Base-by-base conservation (phyloP, 345 rosid species). In the Rhodomyrtus tomentosa region DNA sequence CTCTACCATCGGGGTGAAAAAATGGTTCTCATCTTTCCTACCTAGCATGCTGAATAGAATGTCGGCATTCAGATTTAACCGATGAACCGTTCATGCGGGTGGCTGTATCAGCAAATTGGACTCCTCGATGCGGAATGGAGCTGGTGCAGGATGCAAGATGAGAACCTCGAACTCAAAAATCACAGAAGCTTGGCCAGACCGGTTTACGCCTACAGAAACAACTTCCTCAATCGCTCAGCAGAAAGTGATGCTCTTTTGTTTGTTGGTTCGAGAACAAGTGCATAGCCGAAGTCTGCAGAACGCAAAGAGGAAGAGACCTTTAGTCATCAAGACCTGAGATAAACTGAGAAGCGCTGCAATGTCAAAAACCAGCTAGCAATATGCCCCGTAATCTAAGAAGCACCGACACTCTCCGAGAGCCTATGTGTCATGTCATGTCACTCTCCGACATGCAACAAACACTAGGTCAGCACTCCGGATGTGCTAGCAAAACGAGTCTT, bases 181-280 rank as follows among this genome's bases (percentile, higher is more conserved):
- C 68, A 49, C 50, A 54, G 56, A 82, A 68, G 42, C 76, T 68
- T 5, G 6, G 72, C 27, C 24, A 21, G 36, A 72, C 48, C 50
- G 50, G 50, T 50, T 42, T 13, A 81, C 12, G 14, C 42, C 83
- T 91, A 90, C 84, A 76, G 91, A 85, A 89, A 95, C 48, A 83
- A 14, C 90, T 95, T 95, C 90, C 93, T 88, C 76, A 97, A 88
- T 90, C 96, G 91, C 54, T 95, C 95, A 1, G 98, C 98, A 82
- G 96, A 94, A 48, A 87, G 53, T 49, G 96, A 81, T 45, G 99
- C 99, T 88, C 98, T 88, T 89, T 95, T 96, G 86, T 97, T 97
- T 89, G 96, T 96, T 82, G 99, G 99, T 89, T 98, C 99, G 32
- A 98, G 94, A 82, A 98, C 96, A 80, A 95, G 90, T 10, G 99